Percentiles rank a stretch among this genome's conserved stretches.
These are phyloP conservation scores for Termitomyces sp. DNA, from an alignment of 768 basidiomycete genomes.

Conservation along the genomic window DNA sequence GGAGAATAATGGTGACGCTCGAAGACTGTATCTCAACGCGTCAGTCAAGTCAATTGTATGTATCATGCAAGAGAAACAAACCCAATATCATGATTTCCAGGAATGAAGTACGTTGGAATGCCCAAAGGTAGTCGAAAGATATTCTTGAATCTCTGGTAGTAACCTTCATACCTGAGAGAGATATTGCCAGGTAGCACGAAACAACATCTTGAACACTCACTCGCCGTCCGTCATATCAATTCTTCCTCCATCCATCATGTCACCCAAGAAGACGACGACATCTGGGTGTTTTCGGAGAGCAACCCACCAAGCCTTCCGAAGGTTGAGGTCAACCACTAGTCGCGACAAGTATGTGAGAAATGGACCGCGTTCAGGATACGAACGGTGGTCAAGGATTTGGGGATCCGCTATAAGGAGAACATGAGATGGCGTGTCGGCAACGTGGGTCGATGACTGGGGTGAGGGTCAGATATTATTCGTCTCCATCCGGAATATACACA, in stretches of 20 bases:
- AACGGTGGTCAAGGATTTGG: constrained; percentile 75
- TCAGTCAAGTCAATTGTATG: constrained; percentile 1
- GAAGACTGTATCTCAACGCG: constrained; percentile 40
- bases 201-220: constrained; percentile 46
- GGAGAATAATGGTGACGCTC: constrained; percentile 43
- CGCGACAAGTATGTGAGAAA: constrained; percentile 60
- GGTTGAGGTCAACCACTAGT: constrained; percentile 73
- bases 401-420: constrained; percentile 88
- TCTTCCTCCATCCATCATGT: constrained; percentile 89
- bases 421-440: constrained; percentile 33
- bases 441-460: background rate
- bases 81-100: constrained; percentile 93
- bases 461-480: background rate
- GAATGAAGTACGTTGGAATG: constrained; percentile 66
- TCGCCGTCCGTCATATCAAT: constrained; percentile 59
- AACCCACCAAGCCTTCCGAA: constrained; percentile 82
- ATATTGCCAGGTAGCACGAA: background rate
- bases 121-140: constrained; percentile 58
- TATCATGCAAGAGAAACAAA: constrained; percentile 29
- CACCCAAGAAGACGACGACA: constrained; percentile 80
- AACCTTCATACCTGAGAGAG: constrained; percentile 67
- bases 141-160: constrained; percentile 62
- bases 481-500: constrained; percentile 12
- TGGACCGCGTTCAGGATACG: constrained; percentile 62
- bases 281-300: constrained; percentile 62